Conservation (phyloP, 805 yeast species). For the Metschnikowia baotianmanensis region DNA sequence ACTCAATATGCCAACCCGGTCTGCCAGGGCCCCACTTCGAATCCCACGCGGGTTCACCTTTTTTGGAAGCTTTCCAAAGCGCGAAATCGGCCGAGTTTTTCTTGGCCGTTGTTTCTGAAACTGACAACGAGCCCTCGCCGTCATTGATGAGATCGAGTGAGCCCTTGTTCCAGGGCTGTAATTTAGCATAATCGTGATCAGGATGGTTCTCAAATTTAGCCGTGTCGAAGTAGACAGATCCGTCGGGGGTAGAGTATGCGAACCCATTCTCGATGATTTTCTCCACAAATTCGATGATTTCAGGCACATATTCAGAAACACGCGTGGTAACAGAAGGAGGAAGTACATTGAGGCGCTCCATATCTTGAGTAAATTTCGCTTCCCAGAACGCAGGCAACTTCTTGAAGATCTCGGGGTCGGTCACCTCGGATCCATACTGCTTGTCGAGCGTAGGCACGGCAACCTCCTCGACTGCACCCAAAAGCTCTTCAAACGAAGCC, state of each 20-base stretch:
- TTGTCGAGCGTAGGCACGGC: conserved; percentile 70
- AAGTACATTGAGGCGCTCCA: conserved; percentile 79
- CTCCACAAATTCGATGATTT: conserved; percentile 76
- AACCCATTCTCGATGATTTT: conserved; percentile 75
- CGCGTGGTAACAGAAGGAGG: conserved; percentile 87
- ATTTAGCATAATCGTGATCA: conserved; percentile 85
- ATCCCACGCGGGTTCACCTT: conserved; percentile 95
- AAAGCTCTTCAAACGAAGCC: conserved; percentile 34
- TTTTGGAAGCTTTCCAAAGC: conserved; percentile 92
- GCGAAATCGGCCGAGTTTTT: conserved; percentile 85
- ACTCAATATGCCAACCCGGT: conserved; percentile 99
- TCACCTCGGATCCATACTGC: conserved; percentile 69
- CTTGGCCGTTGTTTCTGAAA: conserved; percentile 51
- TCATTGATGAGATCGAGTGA: conserved; percentile 81
- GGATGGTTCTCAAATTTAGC: conserved; percentile 68
- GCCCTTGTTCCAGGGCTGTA: conserved; percentile 98
- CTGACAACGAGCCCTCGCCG: conserved; percentile 85
- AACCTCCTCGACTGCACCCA: conserved; percentile 65
- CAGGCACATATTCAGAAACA: conserved; percentile 94
- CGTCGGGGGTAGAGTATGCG: conserved; percentile 81
- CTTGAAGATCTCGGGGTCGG: conserved; percentile 81
- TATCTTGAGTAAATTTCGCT: conserved; percentile 75
- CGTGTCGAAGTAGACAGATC: conserved; percentile 96
- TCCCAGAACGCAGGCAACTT: conserved; percentile 90
- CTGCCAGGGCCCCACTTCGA: conserved; percentile 98